Conservation (phyloP, 345 rosid species). For the Zanthoxylum bungeanum region DNA sequence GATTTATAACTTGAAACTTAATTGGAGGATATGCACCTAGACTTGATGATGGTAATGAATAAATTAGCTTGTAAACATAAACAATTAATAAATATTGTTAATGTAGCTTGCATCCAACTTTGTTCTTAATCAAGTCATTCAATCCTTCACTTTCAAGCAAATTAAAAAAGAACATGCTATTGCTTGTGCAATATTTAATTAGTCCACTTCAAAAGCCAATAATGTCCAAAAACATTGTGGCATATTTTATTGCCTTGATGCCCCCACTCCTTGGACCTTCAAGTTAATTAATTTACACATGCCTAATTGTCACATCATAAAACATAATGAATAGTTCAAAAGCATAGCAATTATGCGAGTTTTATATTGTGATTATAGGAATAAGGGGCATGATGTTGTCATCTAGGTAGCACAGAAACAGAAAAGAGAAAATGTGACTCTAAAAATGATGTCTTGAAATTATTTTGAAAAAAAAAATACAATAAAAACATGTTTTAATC, state of each 20-base stretch:
- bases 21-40: too few species aligned
- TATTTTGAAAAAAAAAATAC: too few species aligned
- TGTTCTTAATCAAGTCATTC: conserved; percentile 13
- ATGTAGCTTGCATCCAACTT: background rate
- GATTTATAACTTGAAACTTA: too few species aligned
- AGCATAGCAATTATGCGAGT: background rate
- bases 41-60: background rate
- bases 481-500: too few species aligned
- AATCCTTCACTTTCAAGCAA: conserved; percentile 12
- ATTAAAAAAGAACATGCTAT: background rate
- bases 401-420: too few species aligned
- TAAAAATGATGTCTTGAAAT: too few species aligned
- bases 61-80: background rate
- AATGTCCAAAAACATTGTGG: background rate
- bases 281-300: background rate
- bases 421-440: too few species aligned
- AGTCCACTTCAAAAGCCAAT: background rate
- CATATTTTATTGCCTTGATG: conserved; percentile 1
- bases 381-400: background rate
- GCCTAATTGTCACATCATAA: background rate
- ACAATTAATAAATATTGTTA: background rate
- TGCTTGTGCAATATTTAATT: background rate
- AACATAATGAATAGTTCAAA: background rate
- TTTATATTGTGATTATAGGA: background rate
- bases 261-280: too few species aligned